These are phyloP conservation scores for Fusarium sp. DNA, from an alignment of 2,329 filamentous ascomycete genomes.

Conservation along the genomic window DNA sequence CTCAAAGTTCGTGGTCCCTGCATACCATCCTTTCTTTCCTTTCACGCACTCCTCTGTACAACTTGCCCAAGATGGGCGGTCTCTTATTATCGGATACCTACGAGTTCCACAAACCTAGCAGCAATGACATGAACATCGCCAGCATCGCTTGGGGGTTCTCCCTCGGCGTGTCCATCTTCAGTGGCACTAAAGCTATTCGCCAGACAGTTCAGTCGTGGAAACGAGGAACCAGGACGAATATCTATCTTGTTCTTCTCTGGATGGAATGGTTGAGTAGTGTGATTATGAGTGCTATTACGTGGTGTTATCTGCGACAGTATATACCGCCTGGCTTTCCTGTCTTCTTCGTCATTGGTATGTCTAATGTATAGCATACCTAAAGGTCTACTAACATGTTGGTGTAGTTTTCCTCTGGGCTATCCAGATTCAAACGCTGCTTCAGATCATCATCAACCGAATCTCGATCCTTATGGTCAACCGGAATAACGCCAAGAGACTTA, in stretches of 20 bases:
- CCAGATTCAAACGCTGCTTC: slow-evolving; percentile 62
- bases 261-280: slow-evolving; percentile 42
- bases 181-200: slow-evolving; percentile 36
- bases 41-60: not conserved
- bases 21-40: slow-evolving; percentile 2
- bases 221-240: slow-evolving; percentile 38
- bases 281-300: slow-evolving; percentile 44
- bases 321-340: slow-evolving; percentile 41
- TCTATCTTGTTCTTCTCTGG: slow-evolving; percentile 44
- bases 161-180: slow-evolving; percentile 45
- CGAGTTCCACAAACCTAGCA: slow-evolving; percentile 30
- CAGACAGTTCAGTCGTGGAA: slow-evolving; percentile 46
- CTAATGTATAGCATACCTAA: rapidly evolving
- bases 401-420: slow-evolving; percentile 52
- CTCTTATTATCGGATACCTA: slow-evolving; percentile 40
- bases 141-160: slow-evolving; percentile 47
- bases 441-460: slow-evolving; percentile 68
- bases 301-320: slow-evolving; percentile 43
- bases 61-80: slow-evolving; percentile 33
- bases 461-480: slow-evolving; percentile 58
- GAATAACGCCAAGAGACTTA: slow-evolving; percentile 53
- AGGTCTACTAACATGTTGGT: not conserved
- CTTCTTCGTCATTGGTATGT: slow-evolving; percentile 43
- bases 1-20: not conserved
- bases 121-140: slow-evolving; percentile 46